Evolutionary conservation across 2,329 filamentous ascomycete species (phyloP).

Genomic region (Cryoendolithus antarcticus): DNA sequence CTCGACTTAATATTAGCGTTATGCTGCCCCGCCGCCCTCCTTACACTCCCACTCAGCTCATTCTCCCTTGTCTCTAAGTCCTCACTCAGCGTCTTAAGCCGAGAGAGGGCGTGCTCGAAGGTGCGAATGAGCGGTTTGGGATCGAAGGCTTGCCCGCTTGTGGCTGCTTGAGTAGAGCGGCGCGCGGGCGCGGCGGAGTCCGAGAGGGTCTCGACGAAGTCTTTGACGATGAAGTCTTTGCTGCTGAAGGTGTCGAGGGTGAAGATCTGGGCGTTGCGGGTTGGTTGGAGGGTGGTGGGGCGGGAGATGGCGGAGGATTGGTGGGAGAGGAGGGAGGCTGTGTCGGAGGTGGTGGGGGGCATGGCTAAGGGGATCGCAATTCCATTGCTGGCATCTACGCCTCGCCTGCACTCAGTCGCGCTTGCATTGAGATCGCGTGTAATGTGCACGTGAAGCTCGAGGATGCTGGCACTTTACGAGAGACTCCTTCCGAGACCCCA

Average conservation of each 20-base stretch:
- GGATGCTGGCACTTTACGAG: no score
- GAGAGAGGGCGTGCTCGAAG: conserved; percentile 66
- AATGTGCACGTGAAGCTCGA: no score
- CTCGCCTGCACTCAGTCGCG: no score
- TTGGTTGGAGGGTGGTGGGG: conserved; percentile 13
- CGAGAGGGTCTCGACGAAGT: conserved; percentile 89
- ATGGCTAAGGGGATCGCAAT: conserved; percentile 13
- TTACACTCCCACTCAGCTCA: conserved; percentile 77
- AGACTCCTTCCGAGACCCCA: no score
- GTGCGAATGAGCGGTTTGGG: conserved; percentile 92
- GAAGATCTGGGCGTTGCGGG: conserved; percentile 42
- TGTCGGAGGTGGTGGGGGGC: conserved; percentile 27
- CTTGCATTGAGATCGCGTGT: no score
- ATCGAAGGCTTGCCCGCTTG: conserved; percentile 51
- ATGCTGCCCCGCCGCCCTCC: conserved; percentile 83
- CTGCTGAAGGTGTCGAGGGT: conserved; percentile 61
- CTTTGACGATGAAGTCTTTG: conserved; percentile 88
- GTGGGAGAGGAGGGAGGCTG: conserved; percentile 29
- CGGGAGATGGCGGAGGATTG: conserved; percentile 11
- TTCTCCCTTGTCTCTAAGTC: conserved; percentile 85
- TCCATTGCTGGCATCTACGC: conserved; percentile 1
- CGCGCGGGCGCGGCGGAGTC: conserved; percentile 72
- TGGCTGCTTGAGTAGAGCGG: conserved; percentile 46
- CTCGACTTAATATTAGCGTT: conserved; percentile 80
- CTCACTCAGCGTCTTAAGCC: conserved; percentile 59